Base-by-base conservation (phyloP, 2,329 filamentous ascomycete genomes). In the Ascochyta pisi region DNA sequence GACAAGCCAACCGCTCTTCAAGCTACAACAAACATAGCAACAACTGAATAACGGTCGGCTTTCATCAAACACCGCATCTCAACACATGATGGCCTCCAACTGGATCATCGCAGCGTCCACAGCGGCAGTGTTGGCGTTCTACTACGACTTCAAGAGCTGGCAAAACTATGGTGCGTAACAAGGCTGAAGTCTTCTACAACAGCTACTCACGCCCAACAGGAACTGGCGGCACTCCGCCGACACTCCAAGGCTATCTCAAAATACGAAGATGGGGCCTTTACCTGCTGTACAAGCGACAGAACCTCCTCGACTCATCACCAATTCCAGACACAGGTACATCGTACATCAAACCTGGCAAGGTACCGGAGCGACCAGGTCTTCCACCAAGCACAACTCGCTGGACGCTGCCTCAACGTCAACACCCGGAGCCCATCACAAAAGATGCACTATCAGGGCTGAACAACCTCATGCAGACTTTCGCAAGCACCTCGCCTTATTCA, bases 221-320 rank as follows among this genome's bases (percentile, higher is more conserved):
- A 46, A 73, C 70, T 2, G 70, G 70, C 29, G 69, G 70, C 10
- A 73, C 70, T 23, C 68, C 70, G 13, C 65, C 70, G 39, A 73
- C 70, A 2, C 26, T 70, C 8, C 45, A 64, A 59, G 68, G 69
- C 34, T 73, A 73, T 39, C 38, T 66, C 34, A 71, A 69, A 43
- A 72, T 72, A 31, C 62, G 62, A 16, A 46, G 63, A 51, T 71
- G 68, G 67, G 69, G 69, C 8, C 47, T 72, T 12, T 72, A 67
- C 15, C 45, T 70, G 6, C 46, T 69, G n/a, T 71, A 62, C 42
- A 58, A 64, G 4, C 58, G 62, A 22, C 57, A 70, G 37, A 59
- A 72, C 43, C 60, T 73, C 1, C 56, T 67, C 19, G 66, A 70
- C 37, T 19, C 63, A 34, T 64, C 68, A 4, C 54, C 64, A 9